Evolutionary conservation across 2,329 filamentous ascomycete genomes (phyloP), one percentile per base, ranked within the genome.

Genomic region (Xylaria arbuscula): DNA sequence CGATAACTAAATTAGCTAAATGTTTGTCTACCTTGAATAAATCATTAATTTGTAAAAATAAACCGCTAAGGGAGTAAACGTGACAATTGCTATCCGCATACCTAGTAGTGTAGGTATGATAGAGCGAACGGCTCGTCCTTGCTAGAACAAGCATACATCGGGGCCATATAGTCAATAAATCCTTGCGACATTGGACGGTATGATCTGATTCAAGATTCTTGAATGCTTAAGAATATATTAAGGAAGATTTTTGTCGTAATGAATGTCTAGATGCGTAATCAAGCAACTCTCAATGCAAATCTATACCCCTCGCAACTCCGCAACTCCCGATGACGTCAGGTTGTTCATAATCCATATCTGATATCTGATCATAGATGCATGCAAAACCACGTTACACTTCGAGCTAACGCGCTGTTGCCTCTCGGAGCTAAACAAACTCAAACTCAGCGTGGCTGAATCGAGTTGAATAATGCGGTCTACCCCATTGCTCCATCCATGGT

Each of bases 401-500:
- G 19, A 48, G 45, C 19, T 19, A 34, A 17, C 15, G 50, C 28
- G 15, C 28, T n/a, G 28, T 36, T 9, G 34, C 10, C 17, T 54
- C 17, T n/a, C 28, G 10, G 24, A n/a, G 28, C 28, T 54, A 54
- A 6, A 54, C 50, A n/a, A 54, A 54, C 28, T 34, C 24, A 34
- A n/a, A 54, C 28, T 34, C 24, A 15, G 24, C n/a, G 7, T 34
- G 17, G 22, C 48, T 32, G 48, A 15, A 45, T 17, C n/a, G 40
- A 13, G 40, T 17, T 13, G 50, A 34, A 34, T n/a, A 11, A 36
- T 54, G 34, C 11, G 28, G 50, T 32, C 13, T 34, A 17, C 50
- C 50, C 50, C 50, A 54, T 17, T 54, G 24, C 13, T 36, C 50
- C 17, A 24, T 54, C 50, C 50, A 54, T n/a, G 28, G 50, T 32